Evolutionary conservation across 2,329 filamentous ascomycete genomes (phyloP), one percentile per base, ranked within the genome.

Genomic region (Pseudogymnoascus sp.): DNA sequence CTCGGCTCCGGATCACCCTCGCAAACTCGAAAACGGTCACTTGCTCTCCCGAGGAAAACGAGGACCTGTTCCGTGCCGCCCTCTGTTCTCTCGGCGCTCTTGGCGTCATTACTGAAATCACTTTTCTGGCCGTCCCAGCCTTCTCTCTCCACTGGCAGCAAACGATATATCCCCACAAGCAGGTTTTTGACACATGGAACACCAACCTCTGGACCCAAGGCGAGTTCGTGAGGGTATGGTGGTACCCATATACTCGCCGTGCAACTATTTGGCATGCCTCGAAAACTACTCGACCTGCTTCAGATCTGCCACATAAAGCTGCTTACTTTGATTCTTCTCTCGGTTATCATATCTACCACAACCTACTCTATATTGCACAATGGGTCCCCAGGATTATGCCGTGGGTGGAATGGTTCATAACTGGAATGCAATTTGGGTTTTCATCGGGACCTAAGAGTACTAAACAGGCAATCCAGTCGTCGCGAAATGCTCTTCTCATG

Each of bases 351-450:
- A 80, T 95, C 63, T 97, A 99, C 73, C 93, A 97, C 72, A 92
- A 93, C 72, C 80, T 97, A 45, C 85, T 99, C 5, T 93, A 88
- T 70, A 73, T 94, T 8, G 85, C 88, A 1, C 89, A 92, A 64
- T 90, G 86, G 69, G 74, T 92, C 15, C 94, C 94, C 1, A 82
- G 84, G 52, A 82, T 96, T 62, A 79, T 96, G 5, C 94, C 93
- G 0, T 90, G 86, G 84, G 83, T 97, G 35, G 94, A 99, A 75
- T 94, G 92, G 89, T 93, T 97, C 73, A 89, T 97, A 61, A 97
- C 97, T 70, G 92, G 92, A 68, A 91, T 97, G 89, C 92, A 97
- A 74, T 97, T 97, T 73, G 93, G 93, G 60, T 97, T 97, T 80
- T 79, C 79, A 35, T 83, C 90, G 64, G 86, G 85, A 59, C 82